Conservation (phyloP, 2,329 filamentous ascomycete species). For the Aureobasidium lini region DNA sequence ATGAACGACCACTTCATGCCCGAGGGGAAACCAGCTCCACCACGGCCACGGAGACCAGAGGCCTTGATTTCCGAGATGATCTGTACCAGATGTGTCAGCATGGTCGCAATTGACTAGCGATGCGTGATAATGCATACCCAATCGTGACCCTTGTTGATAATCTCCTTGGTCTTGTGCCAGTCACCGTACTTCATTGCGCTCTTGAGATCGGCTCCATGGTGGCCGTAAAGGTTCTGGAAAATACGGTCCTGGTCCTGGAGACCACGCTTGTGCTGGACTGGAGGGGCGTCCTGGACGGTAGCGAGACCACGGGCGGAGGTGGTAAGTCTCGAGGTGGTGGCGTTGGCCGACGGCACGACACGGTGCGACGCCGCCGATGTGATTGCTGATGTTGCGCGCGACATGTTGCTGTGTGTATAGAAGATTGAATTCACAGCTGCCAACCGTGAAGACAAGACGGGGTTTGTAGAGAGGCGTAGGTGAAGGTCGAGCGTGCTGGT, state of each 20-base stretch:
- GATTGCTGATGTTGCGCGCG: constrained; percentile 23
- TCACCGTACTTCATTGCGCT: constrained; percentile 96
- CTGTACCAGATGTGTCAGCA: constrained; percentile 32
- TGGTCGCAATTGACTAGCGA: neutral
- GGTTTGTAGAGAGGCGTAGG: neutral
- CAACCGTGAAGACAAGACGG: constrained; percentile 6
- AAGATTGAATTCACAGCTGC: constrained; percentile 1
- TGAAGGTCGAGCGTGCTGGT: neutral
- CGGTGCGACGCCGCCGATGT: constrained; percentile 32
- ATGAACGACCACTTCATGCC: constrained; percentile 99
- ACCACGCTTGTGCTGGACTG: constrained; percentile 68
- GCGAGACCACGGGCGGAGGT: constrained; percentile 54
- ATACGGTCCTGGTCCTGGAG: constrained; percentile 96
- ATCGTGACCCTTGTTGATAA: constrained; percentile 91
- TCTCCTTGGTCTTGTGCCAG: constrained; percentile 99
- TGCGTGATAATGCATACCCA: constrained; percentile 51
- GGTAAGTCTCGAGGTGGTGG: constrained; percentile 31
- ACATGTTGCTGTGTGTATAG: constrained; percentile 3
- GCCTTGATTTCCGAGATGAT: constrained; percentile 97
- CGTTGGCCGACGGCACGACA: constrained; percentile 33
- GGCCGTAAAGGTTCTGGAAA: constrained; percentile 96
- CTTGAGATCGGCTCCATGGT: constrained; percentile 84
- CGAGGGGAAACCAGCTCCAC: constrained; percentile 95
- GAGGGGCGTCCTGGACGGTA: constrained; percentile 44
- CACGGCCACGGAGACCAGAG: constrained; percentile 88